phyloP scores from a whole-genome alignment of 345 rosid species.

The Noccaea bulbosa region DNA sequence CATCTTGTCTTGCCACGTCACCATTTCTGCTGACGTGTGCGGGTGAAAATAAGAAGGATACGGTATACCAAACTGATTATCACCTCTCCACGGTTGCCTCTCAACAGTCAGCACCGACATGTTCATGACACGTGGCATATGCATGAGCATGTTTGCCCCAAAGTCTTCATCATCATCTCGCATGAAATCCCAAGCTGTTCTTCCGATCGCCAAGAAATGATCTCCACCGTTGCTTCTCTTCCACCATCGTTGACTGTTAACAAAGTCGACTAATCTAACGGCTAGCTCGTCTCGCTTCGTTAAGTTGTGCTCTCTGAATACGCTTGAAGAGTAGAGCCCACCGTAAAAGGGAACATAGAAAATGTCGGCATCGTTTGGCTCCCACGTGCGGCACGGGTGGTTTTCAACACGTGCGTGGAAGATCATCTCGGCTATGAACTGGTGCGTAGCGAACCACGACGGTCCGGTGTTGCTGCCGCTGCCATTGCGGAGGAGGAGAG shows the following conservation, averaged over 20 bases:
- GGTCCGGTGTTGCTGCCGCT: background rate
- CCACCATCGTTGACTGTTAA: constrained; percentile 52
- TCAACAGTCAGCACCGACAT: constrained; percentile 61
- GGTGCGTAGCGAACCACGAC: constrained; percentile 52
- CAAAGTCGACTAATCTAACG: constrained; percentile 35
- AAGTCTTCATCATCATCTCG: constrained; percentile 38
- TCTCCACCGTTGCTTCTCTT: constrained; percentile 55
- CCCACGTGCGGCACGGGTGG: constrained; percentile 57
- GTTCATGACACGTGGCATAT: constrained; percentile 56
- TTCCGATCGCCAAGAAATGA: constrained; percentile 61
- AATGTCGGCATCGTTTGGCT: constrained; percentile 53
- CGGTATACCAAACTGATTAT: constrained; percentile 59
- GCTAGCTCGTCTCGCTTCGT: constrained; percentile 52
- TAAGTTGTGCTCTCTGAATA: constrained; percentile 54
- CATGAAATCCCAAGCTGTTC: constrained; percentile 63
- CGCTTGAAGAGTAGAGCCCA: constrained; percentile 59
- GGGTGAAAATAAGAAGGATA: constrained; percentile 80
- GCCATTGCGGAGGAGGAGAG: constrained; percentile 16
- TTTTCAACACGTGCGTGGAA: constrained; percentile 54
- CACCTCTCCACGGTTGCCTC: constrained; percentile 49
- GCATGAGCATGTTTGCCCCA: constrained; percentile 57
- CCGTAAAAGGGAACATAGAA: constrained; percentile 58
- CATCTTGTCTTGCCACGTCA: constrained; percentile 55
- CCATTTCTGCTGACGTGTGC: constrained; percentile 42
- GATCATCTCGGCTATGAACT: constrained; percentile 59